Base-by-base conservation (phyloP, 140 eudicot species). In the Stevia rebaudiana region DNA sequence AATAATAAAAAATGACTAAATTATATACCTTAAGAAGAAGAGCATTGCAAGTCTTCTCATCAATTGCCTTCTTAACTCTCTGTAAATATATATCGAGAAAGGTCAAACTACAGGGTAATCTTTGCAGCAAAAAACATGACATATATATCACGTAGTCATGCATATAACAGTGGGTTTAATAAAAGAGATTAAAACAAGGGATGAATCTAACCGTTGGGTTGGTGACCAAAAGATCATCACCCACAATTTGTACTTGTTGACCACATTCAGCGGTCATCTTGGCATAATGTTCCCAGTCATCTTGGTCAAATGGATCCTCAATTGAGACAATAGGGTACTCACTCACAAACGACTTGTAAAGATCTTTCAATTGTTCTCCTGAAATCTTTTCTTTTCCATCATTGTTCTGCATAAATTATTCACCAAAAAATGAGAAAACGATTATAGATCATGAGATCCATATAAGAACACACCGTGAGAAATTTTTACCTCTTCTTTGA, bases 301-400 rank as follows among this genome's bases (percentile, higher is more conserved):
- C 97, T 69, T 90, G 97, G 82, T 90, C 97, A 87, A 90, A 90
- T 23, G 94, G 94, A 35, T 90, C 97, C 62, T 90, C 97, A 72
- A 90, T 90, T 4, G 97, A 84, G 44, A 90, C 94, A 71, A 90
- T 87, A 12, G 97, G 97, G 78, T 90, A 90, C 73, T 90, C 97
- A 9, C 81, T 42, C 64, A 72, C 91, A 66, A 87, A 90, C 28
- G 97, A 87, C 75, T 90, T 90, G 94, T 90, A 90, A 37, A 90
- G 82, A 78, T 90, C 97, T 64, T 90, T 90, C 55, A 90, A 83
- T 65, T 88, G 74, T 7, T 90, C 88, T 57, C 97, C 97, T 6
- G 95, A 87, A 58, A 87, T 90, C 87, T 84, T 90, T 36, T 80
- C 80, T 63, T 80, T 72, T 18, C 97, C 95, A 74, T 90, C 70